Base-by-base conservation (phyloP, 2,329 filamentous ascomycete species). In the Cladosporium sp. region DNA sequence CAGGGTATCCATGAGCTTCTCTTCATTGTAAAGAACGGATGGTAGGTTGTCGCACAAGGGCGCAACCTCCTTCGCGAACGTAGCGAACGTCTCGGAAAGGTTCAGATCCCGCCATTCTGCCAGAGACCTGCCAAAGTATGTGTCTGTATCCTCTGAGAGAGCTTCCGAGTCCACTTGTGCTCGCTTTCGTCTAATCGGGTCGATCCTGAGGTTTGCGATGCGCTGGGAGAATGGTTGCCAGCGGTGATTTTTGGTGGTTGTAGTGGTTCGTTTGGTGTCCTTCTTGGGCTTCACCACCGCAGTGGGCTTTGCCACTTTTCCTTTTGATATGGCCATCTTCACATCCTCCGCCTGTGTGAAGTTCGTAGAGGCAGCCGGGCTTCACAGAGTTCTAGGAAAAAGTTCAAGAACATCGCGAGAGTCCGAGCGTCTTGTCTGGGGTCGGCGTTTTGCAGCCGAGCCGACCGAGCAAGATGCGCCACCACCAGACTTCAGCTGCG, bases 91-190 rank as follows among this genome's bases (percentile, higher is more conserved):
- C 69, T 90, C 89, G 18, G 94, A 93, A 69, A 97, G 84, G 79
- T 98, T 98, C 78, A 96, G 86, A 73, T 98, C 95, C 64, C 86
- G 83, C 95, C 95, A 99, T 85, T 91, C 92, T 69, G 93, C 88
- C 69, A 98, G 82, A 1, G 92, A 89, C 55, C 88, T 88, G 72
- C 89, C 87, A 73, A 99, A 93, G 79, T 96, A 95, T 24, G 94
- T 97, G 26, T 89, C 85, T 78, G 93, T 90, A 82, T 92, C 89
- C 75, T 90, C 87, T 68, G 93, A 90, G 81, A 95, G 88, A 74
- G 91, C 89, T 81, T 96, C 87, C 77, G 90, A 90, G n/a, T 71
- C 72, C 28, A 76, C 73, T 11, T 71, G 71, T 62, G 71, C 66
- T 79, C 93, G 92, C 73, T 96, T 90, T 80, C 90, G 90, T 79